Conservation (phyloP, 306 rosid species). For the Styphnolobium japonicum region DNA sequence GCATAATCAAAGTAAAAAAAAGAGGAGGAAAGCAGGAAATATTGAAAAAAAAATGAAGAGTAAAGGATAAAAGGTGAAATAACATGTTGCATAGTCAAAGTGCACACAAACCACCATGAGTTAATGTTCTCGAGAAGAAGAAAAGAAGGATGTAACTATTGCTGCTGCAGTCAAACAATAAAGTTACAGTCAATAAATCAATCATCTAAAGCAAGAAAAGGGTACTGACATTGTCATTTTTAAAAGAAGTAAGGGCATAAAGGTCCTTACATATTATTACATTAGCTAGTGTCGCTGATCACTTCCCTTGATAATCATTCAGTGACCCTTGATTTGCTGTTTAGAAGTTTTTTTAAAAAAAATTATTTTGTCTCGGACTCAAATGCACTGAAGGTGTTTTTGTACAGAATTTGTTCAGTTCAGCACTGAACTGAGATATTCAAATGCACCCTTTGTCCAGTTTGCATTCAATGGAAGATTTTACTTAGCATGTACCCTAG, state of each 20-base stretch:
- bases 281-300: not conserved
- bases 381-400: not conserved
- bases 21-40: not conserved
- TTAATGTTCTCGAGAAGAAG: not conserved
- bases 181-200: not conserved
- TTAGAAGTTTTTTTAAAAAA: not conserved
- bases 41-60: not conserved
- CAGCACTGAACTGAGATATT: not conserved
- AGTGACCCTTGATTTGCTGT: not conserved
- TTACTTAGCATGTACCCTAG: not conserved
- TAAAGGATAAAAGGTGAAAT: not conserved
- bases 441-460: not conserved
- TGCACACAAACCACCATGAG: not conserved
- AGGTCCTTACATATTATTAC: not conserved
- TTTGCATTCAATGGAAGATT: constrained; percentile 2
- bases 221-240: not conserved
- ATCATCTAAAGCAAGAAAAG: not conserved
- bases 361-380: not conserved
- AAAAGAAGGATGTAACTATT: not conserved
- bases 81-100: not conserved
- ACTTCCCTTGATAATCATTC: not conserved
- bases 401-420: constrained; percentile 5
- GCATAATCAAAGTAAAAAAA: not conserved
- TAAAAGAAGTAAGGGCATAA: not conserved
- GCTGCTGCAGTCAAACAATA: not conserved